Base-by-base conservation (phyloP, 805 yeast genomes). In the Cyberlindnera euphorbiiphila region DNA sequence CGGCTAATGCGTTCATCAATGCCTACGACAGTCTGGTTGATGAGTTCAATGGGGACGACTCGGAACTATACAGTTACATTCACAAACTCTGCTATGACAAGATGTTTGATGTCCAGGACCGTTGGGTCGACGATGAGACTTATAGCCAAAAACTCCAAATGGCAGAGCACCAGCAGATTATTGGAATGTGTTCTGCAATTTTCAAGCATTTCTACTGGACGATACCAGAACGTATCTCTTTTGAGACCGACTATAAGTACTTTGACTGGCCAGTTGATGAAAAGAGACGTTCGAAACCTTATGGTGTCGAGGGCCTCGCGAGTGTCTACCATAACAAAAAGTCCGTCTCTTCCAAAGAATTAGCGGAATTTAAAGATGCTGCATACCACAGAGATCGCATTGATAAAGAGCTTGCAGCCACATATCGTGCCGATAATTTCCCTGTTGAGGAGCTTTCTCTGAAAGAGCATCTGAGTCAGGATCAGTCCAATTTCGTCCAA, bases 151-250 rank as follows among this genome's bases (percentile, higher is more conserved):
- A 15, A 35, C 25, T 39, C 23, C 45, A 41, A 17, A 49, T 46
- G 17, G 49, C 42, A 29, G 58, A 58, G 32, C 59, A 58, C 29
- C 17, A 56, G 25, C 54, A 56, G 42, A 40, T 42, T 10, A 47
- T 56, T 37, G 57, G 51, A 6, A 42, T 52, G 9, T 58, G 62
- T 33, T 46, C 61, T 1, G 51, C 61, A 3, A 51, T 56, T 21
- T 54, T 45, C 42, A 53, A 49, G 36, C 48, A 50, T 34, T 37
- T 27, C 37, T 54, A 48, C 32, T 45, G 50, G 41, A 52, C 54
- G 9, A 41, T 49, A 8, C 62, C 62, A 8, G 62, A 58, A 36
- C 37, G 54, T 21, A 7, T 57, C 9, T 21, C 56, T 5, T 50
- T 53, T 31, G 59, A 56, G 37, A 51, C 59, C 17, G 57, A 53